Base-by-base conservation (phyloP, 495 filamentous ascomycete genomes). In the Cryomyces minteri region DNA sequence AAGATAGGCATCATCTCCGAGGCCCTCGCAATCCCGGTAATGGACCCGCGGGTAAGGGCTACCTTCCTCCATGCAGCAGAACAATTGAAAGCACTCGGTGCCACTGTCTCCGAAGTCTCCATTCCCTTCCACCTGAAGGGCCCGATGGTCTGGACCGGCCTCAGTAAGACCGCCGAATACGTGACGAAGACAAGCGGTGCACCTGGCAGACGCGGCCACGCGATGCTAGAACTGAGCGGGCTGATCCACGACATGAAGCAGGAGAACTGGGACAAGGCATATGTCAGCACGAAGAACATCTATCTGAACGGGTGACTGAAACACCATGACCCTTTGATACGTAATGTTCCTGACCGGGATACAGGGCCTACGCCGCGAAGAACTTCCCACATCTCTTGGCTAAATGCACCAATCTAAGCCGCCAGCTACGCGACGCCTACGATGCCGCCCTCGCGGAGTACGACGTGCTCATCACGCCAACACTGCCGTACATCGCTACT, bases 1-100 rank as follows among this genome's bases (percentile, higher is more conserved):
- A 68, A 57, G 44, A 55, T 78, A n/a, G 74, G 69, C 1, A 57
- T 76, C 5, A 48, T 77, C 8, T 57, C 45, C 11, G 73, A 77
- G 48, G 67, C 67, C 0, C 68, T 74, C 42, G 54, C 65, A 7
- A 53, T 67, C 40, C 55, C 58, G 6, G 54, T 60, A 5, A 55
- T 72, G 4, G 65, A 70, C 41, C 51, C 63, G 0, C 56, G 54
- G 12, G 66, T 77, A 5, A 60, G 58, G 32, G 45, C 51, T 8
- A 57, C 58, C 5, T 67, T 76, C 8, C 45, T 61, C 39, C 56
- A 49, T 4, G 72, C 72, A 0, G 63, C 59, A 0, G 59, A 57
- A n/a, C 68, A 61, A 28, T 62, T 76, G 39, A 51, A 55, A 18
- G 61, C 64, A 4, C 62, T 76, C 0, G 72, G 74, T 5, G 72